phyloP scores from a whole-genome alignment of 2,329 filamentous ascomycete species.

The Cryphonectria nitschkei region DNA sequence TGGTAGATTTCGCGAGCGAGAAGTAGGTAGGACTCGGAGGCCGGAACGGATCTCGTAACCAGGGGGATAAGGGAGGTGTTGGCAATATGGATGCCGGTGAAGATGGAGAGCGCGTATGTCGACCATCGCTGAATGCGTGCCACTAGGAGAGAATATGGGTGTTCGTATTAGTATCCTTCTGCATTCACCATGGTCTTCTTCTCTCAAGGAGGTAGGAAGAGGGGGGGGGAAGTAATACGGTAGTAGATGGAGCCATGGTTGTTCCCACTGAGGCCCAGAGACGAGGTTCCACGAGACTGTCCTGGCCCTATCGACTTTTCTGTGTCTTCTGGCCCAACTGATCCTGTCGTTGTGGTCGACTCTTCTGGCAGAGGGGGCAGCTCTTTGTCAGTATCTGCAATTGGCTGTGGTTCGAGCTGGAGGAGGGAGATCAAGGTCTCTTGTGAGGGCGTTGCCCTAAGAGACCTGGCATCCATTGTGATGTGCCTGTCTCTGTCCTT shows the following conservation, averaged over 20 bases:
- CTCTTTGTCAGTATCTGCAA: slow-evolving; percentile 59
- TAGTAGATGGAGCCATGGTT: slow-evolving; percentile 77
- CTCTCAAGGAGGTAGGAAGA: neutral
- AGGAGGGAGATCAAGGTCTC: slow-evolving; percentile 68
- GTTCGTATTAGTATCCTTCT: neutral
- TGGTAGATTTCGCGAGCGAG: slow-evolving; percentile 93
- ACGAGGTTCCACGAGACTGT: slow-evolving; percentile 40
- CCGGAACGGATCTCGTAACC: slow-evolving; percentile 69
- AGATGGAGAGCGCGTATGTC: slow-evolving; percentile 80
- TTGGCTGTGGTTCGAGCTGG: slow-evolving; percentile 81
- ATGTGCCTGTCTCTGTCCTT: neutral
- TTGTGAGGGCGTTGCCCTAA: slow-evolving; percentile 48
- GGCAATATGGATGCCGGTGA: slow-evolving; percentile 74
- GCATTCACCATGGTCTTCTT: neutral
- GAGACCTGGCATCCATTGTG: slow-evolving; percentile 42
- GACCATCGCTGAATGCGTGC: slow-evolving; percentile 84
- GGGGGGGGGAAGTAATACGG: slow-evolving; percentile 48
- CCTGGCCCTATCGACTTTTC: slow-evolving; percentile 21
- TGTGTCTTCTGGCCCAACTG: neutral
- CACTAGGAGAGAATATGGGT: slow-evolving; percentile 45
- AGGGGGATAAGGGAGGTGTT: slow-evolving; percentile 85
- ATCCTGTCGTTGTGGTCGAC: slow-evolving; percentile 14
- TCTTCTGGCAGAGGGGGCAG: slow-evolving; percentile 45
- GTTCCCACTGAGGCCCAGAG: slow-evolving; percentile 61
- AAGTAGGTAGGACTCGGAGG: slow-evolving; percentile 83